Base-by-base conservation (phyloP, 2,329 filamentous ascomycete species). In the Ophiocordyceps camponoti-saundersi region DNA sequence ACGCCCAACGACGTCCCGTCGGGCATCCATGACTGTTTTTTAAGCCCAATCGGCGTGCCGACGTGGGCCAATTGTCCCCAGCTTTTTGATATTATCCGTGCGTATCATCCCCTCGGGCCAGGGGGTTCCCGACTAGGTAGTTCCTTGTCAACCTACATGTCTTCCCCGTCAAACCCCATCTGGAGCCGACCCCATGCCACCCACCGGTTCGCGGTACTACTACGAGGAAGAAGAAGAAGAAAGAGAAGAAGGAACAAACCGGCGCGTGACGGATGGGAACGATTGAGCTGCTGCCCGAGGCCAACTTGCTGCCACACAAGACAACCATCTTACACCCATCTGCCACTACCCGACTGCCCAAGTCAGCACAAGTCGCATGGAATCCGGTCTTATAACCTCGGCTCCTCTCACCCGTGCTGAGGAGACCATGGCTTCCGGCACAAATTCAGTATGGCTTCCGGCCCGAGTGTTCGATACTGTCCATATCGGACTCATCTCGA, bases 391-490 rank as follows among this genome's bases (percentile, higher is more conserved):
- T 61, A 61, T 53, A 60, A 51, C 54, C 54, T 51, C 51, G 53
- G 53, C 54, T 55, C 60, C 53, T 48, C 53, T 52, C 58, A 52
- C 55, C 52, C 51, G 52, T 48, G 46, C 40, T 21, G 51, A 48
- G 45, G 51, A 51, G 48, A 50, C 49, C 49, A 29, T 46, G 46
- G 51, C 53, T 50, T 52, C 51, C 51, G 53, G 51, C 46, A 56
- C 57, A 56, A 48, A 55, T 51, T 55, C 64, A 68, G 66, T 68
- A 70, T 69, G 66, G 68, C 55, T 57, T 57, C 56, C 53, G 54
- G 55, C 54, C 58, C 56, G 50, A 57, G 55, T 46, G 56, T 65
- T 51, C 60, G 65, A 47, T 61, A 58, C 56, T 65, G 64, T 61
- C 61, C 65, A 42, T 57, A 58, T 46, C 60, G 67, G 62, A 54